These are phyloP conservation scores for Isatis lusitanica DNA, from an alignment of 441 rosid species.

Conservation along the genomic window DNA sequence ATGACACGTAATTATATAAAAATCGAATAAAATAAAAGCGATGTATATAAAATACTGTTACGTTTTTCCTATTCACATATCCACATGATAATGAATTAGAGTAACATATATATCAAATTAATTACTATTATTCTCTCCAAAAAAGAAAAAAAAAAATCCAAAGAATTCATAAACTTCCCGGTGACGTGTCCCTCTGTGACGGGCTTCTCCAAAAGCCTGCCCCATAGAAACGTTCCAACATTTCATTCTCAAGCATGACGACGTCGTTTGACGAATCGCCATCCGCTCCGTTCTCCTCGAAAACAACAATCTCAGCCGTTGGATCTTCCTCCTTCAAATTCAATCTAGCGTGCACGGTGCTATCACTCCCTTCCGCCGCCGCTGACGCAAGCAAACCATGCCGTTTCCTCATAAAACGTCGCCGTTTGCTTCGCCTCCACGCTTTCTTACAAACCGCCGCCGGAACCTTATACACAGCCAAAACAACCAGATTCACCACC, in stretches of 20 bases:
- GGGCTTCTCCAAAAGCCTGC: conserved; percentile 86
- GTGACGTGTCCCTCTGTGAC: conserved; percentile 46
- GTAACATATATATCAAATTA: background rate
- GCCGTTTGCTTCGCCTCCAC: conserved; percentile 41
- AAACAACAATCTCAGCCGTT: conserved; percentile 6
- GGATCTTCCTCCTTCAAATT: conserved; percentile 24
- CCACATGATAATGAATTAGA: background rate
- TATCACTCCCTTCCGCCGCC: conserved; percentile 22
- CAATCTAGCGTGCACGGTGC: conserved; percentile 32
- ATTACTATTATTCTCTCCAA: background rate
- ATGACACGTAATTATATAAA: background rate
- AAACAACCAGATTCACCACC: conserved; percentile 53
- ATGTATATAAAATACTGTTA: background rate
- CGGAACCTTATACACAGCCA: conserved; percentile 66
- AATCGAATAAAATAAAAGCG: background rate
- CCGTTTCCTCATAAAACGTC: conserved; percentile 34
- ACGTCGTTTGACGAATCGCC: conserved; percentile 35
- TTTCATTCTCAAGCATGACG: conserved; percentile 50
- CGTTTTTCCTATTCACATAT: conserved; percentile 1
- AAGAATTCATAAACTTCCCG: background rate
- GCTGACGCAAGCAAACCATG: conserved; percentile 35
- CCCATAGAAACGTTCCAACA: conserved; percentile 63
- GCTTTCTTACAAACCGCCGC: conserved; percentile 64
- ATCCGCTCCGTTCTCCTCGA: background rate
- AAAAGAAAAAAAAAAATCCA: background rate